A percentile compares a stretch with the other conserved stretches of the same genome.
phyloP scores from a whole-genome alignment of 108 stramenopile genomes.

The Skeletonema menzelii region DNA sequence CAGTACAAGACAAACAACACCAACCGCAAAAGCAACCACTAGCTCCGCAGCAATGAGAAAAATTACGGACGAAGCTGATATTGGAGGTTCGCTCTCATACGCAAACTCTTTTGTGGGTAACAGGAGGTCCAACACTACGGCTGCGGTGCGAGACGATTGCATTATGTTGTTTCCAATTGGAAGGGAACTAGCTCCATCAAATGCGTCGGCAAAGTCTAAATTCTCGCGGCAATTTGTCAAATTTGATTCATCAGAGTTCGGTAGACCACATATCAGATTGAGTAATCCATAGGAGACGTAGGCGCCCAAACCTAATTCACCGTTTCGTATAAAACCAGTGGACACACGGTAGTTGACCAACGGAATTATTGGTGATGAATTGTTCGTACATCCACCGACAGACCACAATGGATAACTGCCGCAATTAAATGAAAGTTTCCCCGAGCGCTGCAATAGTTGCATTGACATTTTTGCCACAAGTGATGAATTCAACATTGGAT shows the following conservation, averaged over 20 bases:
- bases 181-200: conserved; percentile 26
- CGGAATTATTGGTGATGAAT: conserved; percentile 16
- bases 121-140: conserved; percentile 45
- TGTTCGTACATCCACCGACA: conserved; percentile 32
- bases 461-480: conserved; percentile 33
- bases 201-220: conserved; percentile 33
- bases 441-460: conserved; percentile 47
- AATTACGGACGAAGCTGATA: conserved; percentile 50
- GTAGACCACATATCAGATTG: conserved; percentile 40
- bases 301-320: conserved; percentile 29
- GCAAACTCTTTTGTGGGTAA: conserved; percentile 33
- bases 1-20: conserved; percentile 47
- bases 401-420: conserved; percentile 57
- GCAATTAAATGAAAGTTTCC: conserved; percentile 50
- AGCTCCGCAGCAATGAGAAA: conserved; percentile 54
- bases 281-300: conserved; percentile 36
- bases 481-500: conserved; percentile 29
- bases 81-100: conserved; percentile 51
- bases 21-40: conserved; percentile 51
- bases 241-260: conserved; percentile 35
- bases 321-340: conserved; percentile 34
- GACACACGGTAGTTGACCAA: conserved; percentile 46
- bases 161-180: conserved; percentile 28
- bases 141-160: conserved; percentile 52
- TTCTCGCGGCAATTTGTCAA: conserved; percentile 23